Conservation (phyloP, 2,329 filamentous ascomycete genomes). For the Claviceps cyperi region DNA sequence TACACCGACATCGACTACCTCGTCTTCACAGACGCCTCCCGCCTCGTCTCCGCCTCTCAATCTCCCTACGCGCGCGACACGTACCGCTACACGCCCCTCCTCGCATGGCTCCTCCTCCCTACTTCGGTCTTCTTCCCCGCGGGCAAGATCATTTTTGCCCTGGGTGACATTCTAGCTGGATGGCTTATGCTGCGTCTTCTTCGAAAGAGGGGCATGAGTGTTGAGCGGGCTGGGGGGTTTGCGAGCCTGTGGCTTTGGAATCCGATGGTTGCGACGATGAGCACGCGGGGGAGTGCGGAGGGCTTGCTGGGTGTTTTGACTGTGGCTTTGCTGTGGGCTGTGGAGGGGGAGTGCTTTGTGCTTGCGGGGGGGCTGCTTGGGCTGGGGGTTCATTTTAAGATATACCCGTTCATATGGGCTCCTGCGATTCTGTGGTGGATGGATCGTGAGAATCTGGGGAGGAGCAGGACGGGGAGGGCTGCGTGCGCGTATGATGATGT, state of each 20-base stretch:
- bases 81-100: constrained; percentile 88
- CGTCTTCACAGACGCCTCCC: constrained; percentile 91
- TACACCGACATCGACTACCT: constrained; percentile 99
- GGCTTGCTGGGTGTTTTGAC: constrained; percentile 78
- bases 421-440: constrained; percentile 70
- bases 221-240: constrained; percentile 51
- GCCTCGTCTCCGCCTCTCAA: constrained; percentile 50
- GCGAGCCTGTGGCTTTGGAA: constrained; percentile 88
- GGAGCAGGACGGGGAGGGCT: background rate
- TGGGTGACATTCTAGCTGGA: constrained; percentile 71
- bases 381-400: constrained; percentile 88
- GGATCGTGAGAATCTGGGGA: constrained; percentile 36
- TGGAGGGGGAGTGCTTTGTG: constrained; percentile 43
- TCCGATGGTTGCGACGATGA: constrained; percentile 96
- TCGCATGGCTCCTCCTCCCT: constrained; percentile 82
- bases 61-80: constrained; percentile 84
- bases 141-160: constrained; percentile 76
- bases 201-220: constrained; percentile 29
- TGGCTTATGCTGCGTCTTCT: constrained; percentile 47
- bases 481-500: background rate
- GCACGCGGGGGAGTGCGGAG: constrained; percentile 86
- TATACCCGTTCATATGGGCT: constrained; percentile 95
- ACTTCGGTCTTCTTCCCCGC: constrained; percentile 69
- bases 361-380: constrained; percentile 67
- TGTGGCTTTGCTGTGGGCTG: constrained; percentile 70